Conservation (phyloP, 2,329 filamentous ascomycete species). For the Diaporthe capsici region DNA sequence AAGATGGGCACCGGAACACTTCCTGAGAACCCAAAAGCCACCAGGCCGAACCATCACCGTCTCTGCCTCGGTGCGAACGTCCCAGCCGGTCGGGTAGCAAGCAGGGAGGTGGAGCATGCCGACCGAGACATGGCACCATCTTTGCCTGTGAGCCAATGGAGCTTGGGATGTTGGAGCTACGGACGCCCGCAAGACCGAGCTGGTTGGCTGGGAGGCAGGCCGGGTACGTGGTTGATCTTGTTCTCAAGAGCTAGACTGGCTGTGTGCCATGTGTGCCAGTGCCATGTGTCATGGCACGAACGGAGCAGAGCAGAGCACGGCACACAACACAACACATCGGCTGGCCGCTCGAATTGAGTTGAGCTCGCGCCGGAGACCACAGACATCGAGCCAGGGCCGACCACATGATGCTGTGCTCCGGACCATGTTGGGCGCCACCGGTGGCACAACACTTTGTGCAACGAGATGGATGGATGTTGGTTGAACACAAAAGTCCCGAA, state of each 20-base stretch:
- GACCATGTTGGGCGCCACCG: conserved; percentile 17
- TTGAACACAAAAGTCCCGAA: conserved; percentile 19
- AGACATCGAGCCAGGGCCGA: neutral
- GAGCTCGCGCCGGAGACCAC: conserved; percentile 3
- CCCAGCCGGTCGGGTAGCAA: conserved; percentile 36
- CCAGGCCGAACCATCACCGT: conserved; percentile 36
- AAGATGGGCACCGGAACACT: conserved; percentile 17
- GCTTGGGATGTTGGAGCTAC: neutral
- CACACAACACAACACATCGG: neutral
- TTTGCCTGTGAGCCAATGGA: conserved; percentile 37
- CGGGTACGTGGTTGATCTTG: conserved; percentile 5
- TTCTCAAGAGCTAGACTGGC: conserved; percentile 8
- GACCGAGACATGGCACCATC: conserved; percentile 35
- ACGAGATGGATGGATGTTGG: neutral
- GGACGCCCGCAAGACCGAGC: conserved; percentile 15
- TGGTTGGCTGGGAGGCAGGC: conserved; percentile 1
- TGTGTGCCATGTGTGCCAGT: neutral
- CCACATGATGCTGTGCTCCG: neutral
- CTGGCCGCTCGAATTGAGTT: conserved; percentile 7
- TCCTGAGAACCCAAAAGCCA: conserved; percentile 14
- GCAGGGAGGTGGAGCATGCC: conserved; percentile 36
- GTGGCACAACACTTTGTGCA: neutral
- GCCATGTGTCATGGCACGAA: conserved; percentile 32
- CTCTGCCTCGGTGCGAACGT: conserved; percentile 37
- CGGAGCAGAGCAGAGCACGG: neutral